phyloP scores from a whole-genome alignment of 2,329 filamentous ascomycete species.

The Saccharata proteae region DNA sequence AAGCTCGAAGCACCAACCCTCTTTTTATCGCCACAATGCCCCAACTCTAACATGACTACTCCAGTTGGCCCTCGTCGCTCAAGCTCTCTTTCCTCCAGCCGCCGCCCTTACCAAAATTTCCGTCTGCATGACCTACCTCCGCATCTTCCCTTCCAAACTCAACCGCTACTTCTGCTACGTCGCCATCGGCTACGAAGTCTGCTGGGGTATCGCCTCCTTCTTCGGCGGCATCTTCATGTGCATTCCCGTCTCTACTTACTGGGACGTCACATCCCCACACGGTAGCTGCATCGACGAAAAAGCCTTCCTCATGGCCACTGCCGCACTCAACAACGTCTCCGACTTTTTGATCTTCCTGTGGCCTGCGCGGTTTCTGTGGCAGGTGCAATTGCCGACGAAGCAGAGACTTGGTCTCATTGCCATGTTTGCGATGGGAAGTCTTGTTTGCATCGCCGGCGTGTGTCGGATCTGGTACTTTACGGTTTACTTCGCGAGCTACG shows the following conservation, averaged over 20 bases:
- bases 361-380: slow-evolving; percentile 18
- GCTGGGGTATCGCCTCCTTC: slow-evolving; percentile 14
- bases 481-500: slow-evolving; percentile 16
- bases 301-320: slow-evolving; percentile 14
- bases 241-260: neutral
- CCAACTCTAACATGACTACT: too few relatives aligned
- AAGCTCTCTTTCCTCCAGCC: slow-evolving; percentile 5
- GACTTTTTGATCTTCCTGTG: slow-evolving; percentile 23
- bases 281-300: slow-evolving; percentile 18
- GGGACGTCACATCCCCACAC: slow-evolving; percentile 2
- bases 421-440: slow-evolving; percentile 19
- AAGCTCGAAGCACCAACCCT: too few relatives aligned
- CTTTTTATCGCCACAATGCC: too few relatives aligned
- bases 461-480: slow-evolving; percentile 19
- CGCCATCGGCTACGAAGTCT: slow-evolving; percentile 15
- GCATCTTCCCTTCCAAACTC: slow-evolving; percentile 15
- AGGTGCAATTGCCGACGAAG: slow-evolving; percentile 16
- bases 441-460: slow-evolving; percentile 19
- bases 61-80: too few relatives aligned
- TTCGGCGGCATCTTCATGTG: slow-evolving; percentile 13
- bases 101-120: slow-evolving; percentile 16
- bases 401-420: slow-evolving; percentile 18
- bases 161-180: slow-evolving; percentile 18
- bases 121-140: slow-evolving; percentile 18
- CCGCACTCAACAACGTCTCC: slow-evolving; percentile 20